Evolutionary conservation across 768 basidiomycete genomes (phyloP), one percentile per base, ranked within the genome.

Genomic region (Lactarius pseudohatsudake): DNA sequence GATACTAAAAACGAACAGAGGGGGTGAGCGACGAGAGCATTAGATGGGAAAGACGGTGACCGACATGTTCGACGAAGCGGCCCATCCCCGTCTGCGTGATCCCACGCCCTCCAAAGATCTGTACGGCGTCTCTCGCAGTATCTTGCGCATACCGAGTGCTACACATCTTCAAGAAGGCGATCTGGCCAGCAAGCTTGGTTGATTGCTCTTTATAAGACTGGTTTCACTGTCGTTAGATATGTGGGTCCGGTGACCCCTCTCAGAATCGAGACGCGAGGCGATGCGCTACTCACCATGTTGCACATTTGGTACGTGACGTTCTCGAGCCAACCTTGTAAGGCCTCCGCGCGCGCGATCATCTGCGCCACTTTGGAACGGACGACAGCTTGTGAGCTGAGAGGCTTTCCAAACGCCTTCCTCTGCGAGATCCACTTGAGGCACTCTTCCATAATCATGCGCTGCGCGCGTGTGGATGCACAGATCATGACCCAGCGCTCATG

Each of bases 401-500:
- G 92, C 76, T 90, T 94, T 58, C 94, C 95, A 72, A 96, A 96
- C n/a, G 92, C 94, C 72, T 92, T 89, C 55, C 96, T 87, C 75
- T 97, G 93, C 56, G 84, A 83, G 3, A 87, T 80, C 69, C 57
- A 87, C 87, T 91, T 88, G 72, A 95, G 74, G 74, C 91, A 94
- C 78, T 94, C 93, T 71, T 95, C 94, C 45, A 92, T 84, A 74
- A 85, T 79, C 55, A 79, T 66, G 32, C 94, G 85, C 70, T 93
- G 91, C 38, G 81, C 75, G 38, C 83, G 80, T 28, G 86, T 86
- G 50, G 84, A 85, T 38, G 84, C 79, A 72, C 90, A 91, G 75
- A 86, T 87, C 90, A 95, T 94, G 26, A 94, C 91, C 92, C 91
- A 95, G 66, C 91, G 88, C 74, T 95, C 94, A 76, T 96, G 94